Evolutionary conservation across 345 rosid species (phyloP), one percentile per base, ranked within the genome.

Genomic region (Citrus trifoliata): DNA sequence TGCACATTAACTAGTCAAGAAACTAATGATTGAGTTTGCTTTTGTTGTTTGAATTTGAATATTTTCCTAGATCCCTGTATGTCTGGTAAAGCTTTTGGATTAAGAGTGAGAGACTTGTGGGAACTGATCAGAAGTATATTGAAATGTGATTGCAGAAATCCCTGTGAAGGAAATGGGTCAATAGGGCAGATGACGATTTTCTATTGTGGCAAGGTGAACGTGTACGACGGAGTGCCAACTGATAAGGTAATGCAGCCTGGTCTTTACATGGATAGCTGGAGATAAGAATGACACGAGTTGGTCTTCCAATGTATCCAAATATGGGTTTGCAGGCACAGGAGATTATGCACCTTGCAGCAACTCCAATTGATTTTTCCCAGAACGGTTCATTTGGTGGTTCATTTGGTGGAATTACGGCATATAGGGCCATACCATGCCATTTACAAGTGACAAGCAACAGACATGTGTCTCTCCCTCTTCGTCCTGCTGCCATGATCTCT

Each of bases 181-280:
- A 71, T 74, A 67, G 93, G 88, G 79, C 98, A 95, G 82, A 91
- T 95, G 99, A 91, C 98, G 3, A 93, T 95, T 82, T 92, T 95
- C 86, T 95, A 95, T 81, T 80, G 93, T 62, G 99, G 99, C 21
- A 92, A 93, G 88, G 93, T 95, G 82, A 92, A 91, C 75, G 99
- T 93, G 46, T 95, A 91, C 80, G 93, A 93, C 79, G 91, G 90
- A 64, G 90, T 95, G 80, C 88, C 95, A 55, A 87, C 90, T 67
- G 93, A 91, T 83, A 93, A 92, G 98, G 99, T 95, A 93, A 88
- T 68, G 73, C 80, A 55, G 70, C 78, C 80, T 82, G 76, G 74
- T 21, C 75, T 85, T 80, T 82, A 58, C 66, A 70, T 83, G 85
- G 83, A 79, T 88, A 74, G 80, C 81, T 62, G 82, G 82, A 78